Conservation (phyloP, 805 yeast genomes). For the Danielia oregonensis region DNA sequence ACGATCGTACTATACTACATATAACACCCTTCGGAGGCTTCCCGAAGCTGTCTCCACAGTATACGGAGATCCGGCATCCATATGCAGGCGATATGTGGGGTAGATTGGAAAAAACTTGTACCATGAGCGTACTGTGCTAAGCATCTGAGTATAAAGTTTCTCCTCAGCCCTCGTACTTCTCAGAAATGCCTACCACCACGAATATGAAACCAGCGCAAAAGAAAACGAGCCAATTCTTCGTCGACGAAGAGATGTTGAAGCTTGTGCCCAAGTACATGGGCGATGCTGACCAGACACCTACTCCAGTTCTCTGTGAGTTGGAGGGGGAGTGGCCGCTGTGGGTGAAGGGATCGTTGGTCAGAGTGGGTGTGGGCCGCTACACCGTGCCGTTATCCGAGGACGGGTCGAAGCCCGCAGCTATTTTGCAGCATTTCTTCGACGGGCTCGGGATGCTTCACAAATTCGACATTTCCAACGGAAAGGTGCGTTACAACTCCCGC, state of each 20-base stretch:
- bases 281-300: background rate
- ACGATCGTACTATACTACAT: no score
- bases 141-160: no score
- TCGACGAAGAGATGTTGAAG: background rate
- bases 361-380: background rate
- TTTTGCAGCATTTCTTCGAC: background rate
- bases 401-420: background rate
- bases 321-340: constrained; percentile 1
- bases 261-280: background rate
- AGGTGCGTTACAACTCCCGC: constrained; percentile 1
- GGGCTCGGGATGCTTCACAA: constrained; percentile 1
- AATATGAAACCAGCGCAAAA: background rate
- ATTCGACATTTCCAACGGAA: background rate
- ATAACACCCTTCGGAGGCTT: no score
- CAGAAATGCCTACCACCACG: background rate
- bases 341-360: constrained; percentile 1
- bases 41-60: no score
- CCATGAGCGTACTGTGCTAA: no score
- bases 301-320: background rate
- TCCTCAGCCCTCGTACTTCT: no score
- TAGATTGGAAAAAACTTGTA: no score
- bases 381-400: background rate
- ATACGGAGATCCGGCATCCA: no score
- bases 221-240: constrained; percentile 1
- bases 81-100: no score